These are phyloP conservation scores for Diophrys appendiculata DNA, from an alignment of 73 alveolate genomes.

Conservation along the genomic window DNA sequence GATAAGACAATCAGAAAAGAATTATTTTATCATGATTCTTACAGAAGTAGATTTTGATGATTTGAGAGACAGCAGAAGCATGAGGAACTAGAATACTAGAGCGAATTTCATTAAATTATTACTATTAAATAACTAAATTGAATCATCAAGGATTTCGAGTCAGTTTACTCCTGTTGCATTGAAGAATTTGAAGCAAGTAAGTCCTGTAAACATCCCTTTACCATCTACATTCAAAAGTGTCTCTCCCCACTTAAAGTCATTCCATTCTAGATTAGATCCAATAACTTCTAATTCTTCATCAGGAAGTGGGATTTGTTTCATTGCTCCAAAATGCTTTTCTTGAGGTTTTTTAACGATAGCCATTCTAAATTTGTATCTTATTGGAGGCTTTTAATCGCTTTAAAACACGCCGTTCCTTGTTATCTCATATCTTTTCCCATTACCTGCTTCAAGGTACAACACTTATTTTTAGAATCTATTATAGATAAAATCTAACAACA, in stretches of 20 bases:
- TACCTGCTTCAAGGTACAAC: not conserved
- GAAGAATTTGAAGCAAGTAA: no score
- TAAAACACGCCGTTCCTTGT: not conserved
- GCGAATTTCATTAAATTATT: no score
- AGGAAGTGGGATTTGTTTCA: slow-evolving; percentile 59
- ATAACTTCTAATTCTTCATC: slow-evolving; percentile 61
- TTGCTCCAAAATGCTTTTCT: not conserved
- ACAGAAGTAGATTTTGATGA: no score
- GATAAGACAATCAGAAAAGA: no score
- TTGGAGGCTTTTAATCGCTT: not conserved
- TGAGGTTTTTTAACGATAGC: slow-evolving; percentile 22
- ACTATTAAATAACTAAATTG: no score
- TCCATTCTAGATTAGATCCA: slow-evolving; percentile 79
- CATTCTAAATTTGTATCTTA: slow-evolving; percentile 16
- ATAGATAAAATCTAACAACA: not conserved
- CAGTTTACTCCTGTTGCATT: no score
- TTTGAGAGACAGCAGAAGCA: no score
- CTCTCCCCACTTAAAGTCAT: slow-evolving; percentile 87
- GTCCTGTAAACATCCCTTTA: no score
- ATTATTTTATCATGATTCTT: no score
- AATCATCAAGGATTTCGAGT: no score
- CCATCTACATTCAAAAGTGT: slow-evolving; percentile 39
- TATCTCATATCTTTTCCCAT: not conserved
- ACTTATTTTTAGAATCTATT: not conserved
- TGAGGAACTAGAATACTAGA: no score